Conservation (phyloP, 169 alveolate species). For the Plasmodium inui region DNA sequence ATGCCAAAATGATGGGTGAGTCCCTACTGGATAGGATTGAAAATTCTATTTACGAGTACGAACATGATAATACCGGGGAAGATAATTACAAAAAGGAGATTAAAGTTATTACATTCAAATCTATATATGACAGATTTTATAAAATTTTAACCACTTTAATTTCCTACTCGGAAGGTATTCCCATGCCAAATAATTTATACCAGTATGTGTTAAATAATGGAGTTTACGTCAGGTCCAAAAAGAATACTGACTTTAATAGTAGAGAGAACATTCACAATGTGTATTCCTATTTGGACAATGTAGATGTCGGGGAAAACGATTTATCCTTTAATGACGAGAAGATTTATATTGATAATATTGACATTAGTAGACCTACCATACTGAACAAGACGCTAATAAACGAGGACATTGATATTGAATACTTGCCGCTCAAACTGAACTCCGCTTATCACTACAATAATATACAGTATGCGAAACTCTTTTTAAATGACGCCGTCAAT, state of each 20-base stretch:
- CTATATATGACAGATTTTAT: conserved; percentile 71
- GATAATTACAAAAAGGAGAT: conserved; percentile 60
- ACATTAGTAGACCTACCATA: conserved; percentile 73
- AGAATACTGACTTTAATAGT: conserved; percentile 52
- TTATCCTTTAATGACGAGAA: conserved; percentile 56
- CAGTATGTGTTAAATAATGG: conserved; percentile 67
- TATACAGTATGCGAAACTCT: conserved; percentile 66
- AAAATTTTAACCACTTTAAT: conserved; percentile 55
- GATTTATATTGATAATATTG: conserved; percentile 66
- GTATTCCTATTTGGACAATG: conserved; percentile 65
- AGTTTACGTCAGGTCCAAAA: conserved; percentile 59
- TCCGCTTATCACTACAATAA: conserved; percentile 55
- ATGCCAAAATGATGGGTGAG: conserved; percentile 71
- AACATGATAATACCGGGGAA: neutral
- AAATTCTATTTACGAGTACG: conserved; percentile 39
- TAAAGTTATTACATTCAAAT: conserved; percentile 30
- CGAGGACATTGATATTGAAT: conserved; percentile 67
- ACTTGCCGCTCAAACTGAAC: conserved; percentile 59
- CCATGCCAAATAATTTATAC: conserved; percentile 68
- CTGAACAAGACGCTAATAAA: conserved; percentile 56
- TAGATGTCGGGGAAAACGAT: conserved; percentile 73
- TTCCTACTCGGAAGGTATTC: conserved; percentile 39
- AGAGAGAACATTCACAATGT: conserved; percentile 74
- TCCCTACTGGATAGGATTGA: conserved; percentile 63
- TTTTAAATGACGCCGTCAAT: conserved; percentile 67